Evolutionary conservation across 768 basidiomycete genomes (phyloP).

Genomic region (Podaxis carcinomalis): DNA sequence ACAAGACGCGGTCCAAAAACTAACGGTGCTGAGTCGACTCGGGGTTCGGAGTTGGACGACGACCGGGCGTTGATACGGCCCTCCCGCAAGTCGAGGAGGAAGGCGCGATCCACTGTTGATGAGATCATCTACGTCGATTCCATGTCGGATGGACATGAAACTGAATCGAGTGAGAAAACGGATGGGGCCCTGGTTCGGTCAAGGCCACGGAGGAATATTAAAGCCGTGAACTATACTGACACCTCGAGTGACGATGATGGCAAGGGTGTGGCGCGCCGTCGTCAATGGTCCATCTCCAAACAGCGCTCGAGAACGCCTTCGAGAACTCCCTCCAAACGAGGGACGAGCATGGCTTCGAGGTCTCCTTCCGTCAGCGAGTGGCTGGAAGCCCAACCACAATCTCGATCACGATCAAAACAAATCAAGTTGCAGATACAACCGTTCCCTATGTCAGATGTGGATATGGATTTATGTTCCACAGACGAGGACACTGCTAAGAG

Average conservation of each 20-base stretch:
- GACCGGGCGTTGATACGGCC: background rate
- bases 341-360: background rate
- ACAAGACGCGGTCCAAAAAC: background rate
- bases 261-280: too few species aligned
- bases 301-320: background rate
- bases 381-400: too few species aligned
- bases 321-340: too few species aligned
- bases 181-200: background rate
- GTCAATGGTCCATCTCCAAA: background rate
- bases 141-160: background rate
- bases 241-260: background rate
- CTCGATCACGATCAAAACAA: background rate
- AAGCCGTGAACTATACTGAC: background rate
- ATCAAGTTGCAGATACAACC: background rate
- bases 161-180: background rate
- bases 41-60: background rate
- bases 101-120: background rate
- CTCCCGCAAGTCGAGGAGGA: background rate
- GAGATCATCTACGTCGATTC: background rate
- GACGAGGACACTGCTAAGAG: background rate
- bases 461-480: background rate
- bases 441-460: background rate
- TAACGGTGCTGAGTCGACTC: background rate
- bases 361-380: background rate
- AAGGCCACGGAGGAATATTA: slow-evolving; percentile 1